Evolutionary conservation across 2,329 filamentous ascomycete genomes (phyloP).

Genomic region (Tolypocladium sp.): DNA sequence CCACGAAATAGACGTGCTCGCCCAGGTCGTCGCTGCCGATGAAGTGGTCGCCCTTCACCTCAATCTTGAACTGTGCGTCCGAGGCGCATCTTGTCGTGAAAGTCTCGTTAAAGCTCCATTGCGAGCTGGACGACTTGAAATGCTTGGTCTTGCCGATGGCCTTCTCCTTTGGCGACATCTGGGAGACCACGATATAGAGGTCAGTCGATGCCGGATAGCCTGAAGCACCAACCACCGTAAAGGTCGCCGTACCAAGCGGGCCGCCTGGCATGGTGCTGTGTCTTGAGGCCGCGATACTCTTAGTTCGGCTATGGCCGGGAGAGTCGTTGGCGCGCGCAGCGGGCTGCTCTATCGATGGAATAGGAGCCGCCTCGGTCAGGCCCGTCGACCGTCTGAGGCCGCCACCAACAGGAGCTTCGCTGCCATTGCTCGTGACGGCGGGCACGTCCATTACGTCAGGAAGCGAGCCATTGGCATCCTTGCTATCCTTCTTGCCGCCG

Average conservation of each 20-base stretch:
- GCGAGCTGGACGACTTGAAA: conserved; percentile 61
- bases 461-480: conserved; percentile 38
- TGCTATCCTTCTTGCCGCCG: conserved; percentile 58
- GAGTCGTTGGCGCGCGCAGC: conserved; percentile 15
- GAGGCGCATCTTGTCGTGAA: conserved; percentile 72
- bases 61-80: conserved; percentile 77
- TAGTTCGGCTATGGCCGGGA: conserved; percentile 38
- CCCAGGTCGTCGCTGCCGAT: conserved; percentile 82
- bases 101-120: conserved; percentile 64
- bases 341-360: conserved; percentile 10
- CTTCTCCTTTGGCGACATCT: conserved; percentile 61
- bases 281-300: conserved; percentile 53
- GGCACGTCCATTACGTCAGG: conserved; percentile 32
- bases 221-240: conserved; percentile 69
- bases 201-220: conserved; percentile 71
- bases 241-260: conserved; percentile 66
- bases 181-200: conserved; percentile 66
- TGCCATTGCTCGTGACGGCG: conserved; percentile 20
- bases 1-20: conserved; percentile 84
- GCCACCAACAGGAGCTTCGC: conserved; percentile 22
- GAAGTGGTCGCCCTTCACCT: conserved; percentile 75
- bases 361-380: conserved; percentile 22
- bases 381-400: conserved; percentile 33
- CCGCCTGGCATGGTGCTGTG: conserved; percentile 53
- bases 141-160: conserved; percentile 88